phyloP scores from a whole-genome alignment of 2,329 filamentous ascomycete genomes.

The Aureobasidium sp. region DNA sequence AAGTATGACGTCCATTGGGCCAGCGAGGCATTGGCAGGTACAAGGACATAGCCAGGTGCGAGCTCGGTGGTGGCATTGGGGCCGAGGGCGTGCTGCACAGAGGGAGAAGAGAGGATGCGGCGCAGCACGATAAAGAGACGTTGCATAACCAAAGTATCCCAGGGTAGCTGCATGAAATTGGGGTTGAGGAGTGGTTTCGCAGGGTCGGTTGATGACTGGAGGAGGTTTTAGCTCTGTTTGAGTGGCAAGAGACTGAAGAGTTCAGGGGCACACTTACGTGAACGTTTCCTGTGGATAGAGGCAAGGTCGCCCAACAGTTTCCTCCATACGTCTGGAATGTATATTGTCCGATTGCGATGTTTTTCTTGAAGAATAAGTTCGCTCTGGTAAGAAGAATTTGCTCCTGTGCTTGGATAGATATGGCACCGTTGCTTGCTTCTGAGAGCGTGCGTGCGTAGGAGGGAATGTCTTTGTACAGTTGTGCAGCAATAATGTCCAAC shows the following conservation, averaged over 20 bases:
- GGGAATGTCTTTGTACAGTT: slow-evolving; percentile 25
- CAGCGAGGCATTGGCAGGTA: slow-evolving; percentile 12
- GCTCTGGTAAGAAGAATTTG: slow-evolving; percentile 40
- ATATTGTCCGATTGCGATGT: slow-evolving; percentile 41
- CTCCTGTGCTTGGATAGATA: slow-evolving; percentile 27
- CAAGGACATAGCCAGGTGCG: slow-evolving; percentile 18
- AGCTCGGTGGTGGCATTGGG: slow-evolving; percentile 25
- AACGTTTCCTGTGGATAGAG: slow-evolving; percentile 29
- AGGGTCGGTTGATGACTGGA: slow-evolving; percentile 23
- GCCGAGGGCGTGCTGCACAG: slow-evolving; percentile 15
- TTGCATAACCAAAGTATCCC: slow-evolving; percentile 28
- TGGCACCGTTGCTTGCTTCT: slow-evolving; percentile 19
- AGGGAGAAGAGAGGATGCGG: slow-evolving; percentile 15
- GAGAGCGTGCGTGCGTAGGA: slow-evolving; percentile 24
- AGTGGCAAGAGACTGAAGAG: background rate
- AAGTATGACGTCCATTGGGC: slow-evolving; percentile 11
- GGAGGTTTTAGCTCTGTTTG: background rate
- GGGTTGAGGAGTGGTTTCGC: slow-evolving; percentile 34
- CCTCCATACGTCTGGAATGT: slow-evolving; percentile 31
- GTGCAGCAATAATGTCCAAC: slow-evolving; percentile 19
- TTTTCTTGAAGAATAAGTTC: slow-evolving; percentile 40
- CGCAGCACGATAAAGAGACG: slow-evolving; percentile 27
- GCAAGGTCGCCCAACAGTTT: slow-evolving; percentile 31
- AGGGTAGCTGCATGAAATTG: slow-evolving; percentile 34
- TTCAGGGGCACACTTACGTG: slow-evolving; percentile 18